phyloP scores from a whole-genome alignment of 345 rosid genomes.

The Syzygium jambos region DNA sequence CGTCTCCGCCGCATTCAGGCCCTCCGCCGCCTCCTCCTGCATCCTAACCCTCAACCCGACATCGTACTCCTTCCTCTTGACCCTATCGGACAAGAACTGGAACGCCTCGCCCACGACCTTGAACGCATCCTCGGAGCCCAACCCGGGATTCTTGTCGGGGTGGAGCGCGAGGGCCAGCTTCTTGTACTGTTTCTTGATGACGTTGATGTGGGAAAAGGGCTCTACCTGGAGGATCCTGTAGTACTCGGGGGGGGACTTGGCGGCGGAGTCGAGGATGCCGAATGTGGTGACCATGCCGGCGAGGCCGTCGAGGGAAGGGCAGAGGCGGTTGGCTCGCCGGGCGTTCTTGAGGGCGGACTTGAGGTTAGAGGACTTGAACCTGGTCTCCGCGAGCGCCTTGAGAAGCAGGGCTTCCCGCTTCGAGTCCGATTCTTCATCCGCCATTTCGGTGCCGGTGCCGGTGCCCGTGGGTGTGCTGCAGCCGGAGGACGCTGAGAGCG shows the following conservation, averaged over 20 bases:
- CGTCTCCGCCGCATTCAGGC: constrained; percentile 17
- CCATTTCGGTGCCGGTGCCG: not conserved
- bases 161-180: constrained; percentile 61
- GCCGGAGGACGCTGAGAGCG: not conserved
- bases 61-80: constrained; percentile 73
- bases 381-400: constrained; percentile 44
- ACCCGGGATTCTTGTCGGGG: constrained; percentile 65
- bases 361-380: constrained; percentile 35
- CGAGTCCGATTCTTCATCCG: constrained; percentile 9
- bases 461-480: not conserved
- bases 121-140: constrained; percentile 82
- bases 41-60: constrained; percentile 54
- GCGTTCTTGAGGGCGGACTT: constrained; percentile 55
- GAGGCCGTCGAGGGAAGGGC: constrained; percentile 46
- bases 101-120: constrained; percentile 75
- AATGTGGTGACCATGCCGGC: constrained; percentile 62
- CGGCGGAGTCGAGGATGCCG: constrained; percentile 31
- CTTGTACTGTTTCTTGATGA: constrained; percentile 65
- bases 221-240: constrained; percentile 78
- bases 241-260: constrained; percentile 43
- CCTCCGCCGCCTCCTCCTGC: constrained; percentile 41
- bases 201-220: constrained; percentile 63
- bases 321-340: constrained; percentile 51
- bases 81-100: constrained; percentile 54
- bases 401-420: constrained; percentile 44